These are phyloP conservation scores for Amphibolis antarctica DNA, from an alignment of 106 monocot species.

Conservation along the genomic window DNA sequence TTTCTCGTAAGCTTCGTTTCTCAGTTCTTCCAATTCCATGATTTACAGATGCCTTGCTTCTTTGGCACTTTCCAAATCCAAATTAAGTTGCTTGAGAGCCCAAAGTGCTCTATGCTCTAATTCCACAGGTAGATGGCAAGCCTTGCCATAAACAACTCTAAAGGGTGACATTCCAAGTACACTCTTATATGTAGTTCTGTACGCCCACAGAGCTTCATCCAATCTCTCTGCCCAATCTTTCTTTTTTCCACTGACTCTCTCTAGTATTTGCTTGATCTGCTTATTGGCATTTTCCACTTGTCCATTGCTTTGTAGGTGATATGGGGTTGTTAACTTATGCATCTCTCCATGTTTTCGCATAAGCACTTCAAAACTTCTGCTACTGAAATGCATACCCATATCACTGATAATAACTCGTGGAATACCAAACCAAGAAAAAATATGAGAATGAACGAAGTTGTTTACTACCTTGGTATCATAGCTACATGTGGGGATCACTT, in stretches of 20 bases:
- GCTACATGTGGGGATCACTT: not conserved
- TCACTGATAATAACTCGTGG: not conserved
- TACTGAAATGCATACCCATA: not conserved
- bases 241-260: not conserved
- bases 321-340: not conserved
- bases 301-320: not conserved
- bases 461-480: not conserved
- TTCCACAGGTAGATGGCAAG: not conserved
- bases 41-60: too few relatives aligned
- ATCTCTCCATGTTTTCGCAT: not conserved
- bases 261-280: slow-evolving; percentile 4
- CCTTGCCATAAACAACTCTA: not conserved
- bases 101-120: not conserved
- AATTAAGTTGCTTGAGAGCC: not conserved
- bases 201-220: slow-evolving; percentile 10
- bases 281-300: not conserved
- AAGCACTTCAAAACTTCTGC: not conserved
- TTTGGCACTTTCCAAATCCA: not conserved
- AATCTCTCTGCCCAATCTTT: not conserved
- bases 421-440: slow-evolving; percentile 1
- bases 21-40: not conserved
- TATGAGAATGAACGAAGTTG: slow-evolving; percentile 1
- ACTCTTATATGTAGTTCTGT: not conserved
- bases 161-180: not conserved
- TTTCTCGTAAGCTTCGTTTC: not conserved